Base-by-base conservation (phyloP, 192 early-diverging fungal species). In the Umbelopsis sp. region DNA sequence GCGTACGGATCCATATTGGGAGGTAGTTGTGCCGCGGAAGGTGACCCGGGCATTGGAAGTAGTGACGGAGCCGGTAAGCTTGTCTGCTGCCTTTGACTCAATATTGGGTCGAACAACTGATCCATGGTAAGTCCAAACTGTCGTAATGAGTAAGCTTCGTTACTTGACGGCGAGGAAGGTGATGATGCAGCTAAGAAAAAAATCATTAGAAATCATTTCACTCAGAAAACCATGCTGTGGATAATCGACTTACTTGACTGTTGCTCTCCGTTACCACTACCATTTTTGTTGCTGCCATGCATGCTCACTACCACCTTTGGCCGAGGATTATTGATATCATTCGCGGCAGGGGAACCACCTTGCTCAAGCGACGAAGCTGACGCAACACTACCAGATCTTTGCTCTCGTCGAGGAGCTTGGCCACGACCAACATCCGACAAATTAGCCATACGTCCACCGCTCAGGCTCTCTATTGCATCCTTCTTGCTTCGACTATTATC, bases 61-160 rank as follows among this genome's bases (percentile, higher is more conserved):
- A 61, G 12, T 11, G 25, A 35, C 2, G 55, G 15, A 3, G 13
- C 55, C n/a, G 27, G 55, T 35, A 25, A 7, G 13, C 18, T 49
- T 16, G 48, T 21, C 18, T 49, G 48, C 9, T 49, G 27, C 12
- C 35, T n/a, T 12, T 35, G 10, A 50, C 68, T 65, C 22, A 68
- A 52, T 7, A 76, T 20, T 18, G 66, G 53, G 11, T 33, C 50
- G 46, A 69, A 69, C 41, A 72, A 21, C 27, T 72, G 71, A 8
- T 66, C 58, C 49, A 67, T 67, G 20, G 35, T 64, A 12, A 72
- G 30, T 12, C 61, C 71, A 55, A 72, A 72, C 21, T 72, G 69
- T 45, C 67, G 66, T 35, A 77, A 69, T 41, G 66, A 68, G 35
- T 71, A 49, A 2, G 71, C 18, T 52, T 69, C 68, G 25, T 53